phyloP scores from a whole-genome alignment of 306 rosid species.

The Malus sylvestris region DNA sequence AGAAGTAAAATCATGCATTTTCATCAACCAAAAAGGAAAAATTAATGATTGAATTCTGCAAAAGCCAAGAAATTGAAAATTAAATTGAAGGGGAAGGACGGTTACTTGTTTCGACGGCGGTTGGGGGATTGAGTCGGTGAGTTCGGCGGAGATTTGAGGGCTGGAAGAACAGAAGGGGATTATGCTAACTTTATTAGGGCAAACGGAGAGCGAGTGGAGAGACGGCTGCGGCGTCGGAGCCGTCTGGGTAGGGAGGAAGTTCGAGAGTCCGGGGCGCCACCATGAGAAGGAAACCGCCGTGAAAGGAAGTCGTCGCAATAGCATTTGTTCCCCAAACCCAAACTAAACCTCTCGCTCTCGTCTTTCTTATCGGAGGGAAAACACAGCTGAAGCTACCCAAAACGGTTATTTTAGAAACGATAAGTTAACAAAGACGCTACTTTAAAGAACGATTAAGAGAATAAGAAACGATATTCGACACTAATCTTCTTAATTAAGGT shows the following conservation, averaged over 20 bases:
- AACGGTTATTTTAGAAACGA: not conserved
- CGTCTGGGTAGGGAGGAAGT: not conserved
- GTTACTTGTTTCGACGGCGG: slow-evolving; percentile 47
- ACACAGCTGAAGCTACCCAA: too few species aligned
- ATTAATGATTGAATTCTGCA: not conserved
- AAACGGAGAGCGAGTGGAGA: slow-evolving; percentile 17
- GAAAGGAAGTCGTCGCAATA: slow-evolving; percentile 50
- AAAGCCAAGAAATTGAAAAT: not conserved
- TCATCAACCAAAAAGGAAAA: not conserved
- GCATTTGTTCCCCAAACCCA: slow-evolving; percentile 15
- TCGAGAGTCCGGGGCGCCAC: slow-evolving; percentile 11
- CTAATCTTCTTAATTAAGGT: too few species aligned
- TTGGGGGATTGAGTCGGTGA: slow-evolving; percentile 20
- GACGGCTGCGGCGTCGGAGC: slow-evolving; percentile 2
- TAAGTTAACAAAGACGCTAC: not conserved
- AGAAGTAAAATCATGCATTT: not conserved
- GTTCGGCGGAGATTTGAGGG: slow-evolving; percentile 19
- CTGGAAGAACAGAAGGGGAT: slow-evolving; percentile 27
- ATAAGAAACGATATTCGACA: too few species aligned
- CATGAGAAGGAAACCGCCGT: slow-evolving; percentile 35
- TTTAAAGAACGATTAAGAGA: not conserved
- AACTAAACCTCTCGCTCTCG: not conserved
- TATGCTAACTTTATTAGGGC: slow-evolving; percentile 5
- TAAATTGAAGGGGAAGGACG: not conserved
- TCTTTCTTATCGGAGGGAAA: not conserved